Evolutionary conservation across 352 stramenopile species (phyloP).

Genomic region (Aphanomyces cochlioides): DNA sequence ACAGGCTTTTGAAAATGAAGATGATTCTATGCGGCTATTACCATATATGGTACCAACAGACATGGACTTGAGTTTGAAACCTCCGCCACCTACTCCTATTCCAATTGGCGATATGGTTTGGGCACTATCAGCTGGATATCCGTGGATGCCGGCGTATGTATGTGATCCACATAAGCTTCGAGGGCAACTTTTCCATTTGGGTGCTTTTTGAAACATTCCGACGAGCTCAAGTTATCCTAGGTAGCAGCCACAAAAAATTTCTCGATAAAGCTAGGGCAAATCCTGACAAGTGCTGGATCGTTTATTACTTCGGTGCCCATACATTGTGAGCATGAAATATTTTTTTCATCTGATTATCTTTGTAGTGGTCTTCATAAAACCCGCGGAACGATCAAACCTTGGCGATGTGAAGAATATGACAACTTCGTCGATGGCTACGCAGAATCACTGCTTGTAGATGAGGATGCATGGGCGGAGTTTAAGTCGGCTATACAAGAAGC

Average conservation of each 20-base stretch:
- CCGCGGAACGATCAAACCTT: conserved; percentile 48
- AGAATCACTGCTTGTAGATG: conserved; percentile 60
- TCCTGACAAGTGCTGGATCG: conserved; percentile 60
- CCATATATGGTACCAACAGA: conserved; percentile 78
- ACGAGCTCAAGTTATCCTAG: conserved; percentile 18
- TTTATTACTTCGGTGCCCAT: conserved; percentile 84
- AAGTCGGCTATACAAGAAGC: conserved; percentile 62
- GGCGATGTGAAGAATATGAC: conserved; percentile 71
- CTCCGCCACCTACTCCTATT: background rate
- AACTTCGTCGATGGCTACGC: conserved; percentile 62
- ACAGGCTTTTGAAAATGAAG: conserved; percentile 41
- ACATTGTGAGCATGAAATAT: conserved; percentile 49
- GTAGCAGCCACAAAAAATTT: conserved; percentile 59
- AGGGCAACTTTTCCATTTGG: conserved; percentile 30
- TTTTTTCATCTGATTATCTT: background rate
- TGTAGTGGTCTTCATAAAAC: conserved; percentile 53
- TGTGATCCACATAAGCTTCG: conserved; percentile 76
- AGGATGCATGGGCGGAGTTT: conserved; percentile 41
- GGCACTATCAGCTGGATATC: conserved; percentile 81
- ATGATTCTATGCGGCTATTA: conserved; percentile 60
- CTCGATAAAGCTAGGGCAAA: conserved; percentile 72
- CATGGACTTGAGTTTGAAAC: conserved; percentile 3
- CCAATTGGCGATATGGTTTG: conserved; percentile 44
- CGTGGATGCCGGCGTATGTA: conserved; percentile 84
- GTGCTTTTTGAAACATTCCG: conserved; percentile 31